These are phyloP conservation scores for Hyphodiscus sp. DNA, from an alignment of 2,329 filamentous ascomycete genomes.

Conservation along the genomic window DNA sequence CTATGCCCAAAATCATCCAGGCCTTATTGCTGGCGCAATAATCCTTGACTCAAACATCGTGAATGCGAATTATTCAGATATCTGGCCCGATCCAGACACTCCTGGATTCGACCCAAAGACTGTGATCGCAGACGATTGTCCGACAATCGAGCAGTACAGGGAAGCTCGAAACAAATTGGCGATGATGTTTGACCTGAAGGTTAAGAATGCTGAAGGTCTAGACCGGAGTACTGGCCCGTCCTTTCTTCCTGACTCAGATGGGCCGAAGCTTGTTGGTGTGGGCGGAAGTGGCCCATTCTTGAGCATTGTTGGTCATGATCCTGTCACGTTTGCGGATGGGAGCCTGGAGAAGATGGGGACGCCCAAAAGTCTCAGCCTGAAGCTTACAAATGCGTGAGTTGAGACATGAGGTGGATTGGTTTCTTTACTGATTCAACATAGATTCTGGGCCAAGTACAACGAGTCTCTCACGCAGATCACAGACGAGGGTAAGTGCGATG, in stretches of 20 bases:
- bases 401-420: neutral
- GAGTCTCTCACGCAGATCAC: conserved; percentile 26
- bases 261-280: conserved; percentile 24
- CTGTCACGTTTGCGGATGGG: conserved; percentile 26
- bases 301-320: conserved; percentile 29
- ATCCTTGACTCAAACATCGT: conserved; percentile 31
- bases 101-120: conserved; percentile 21
- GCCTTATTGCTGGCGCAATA: conserved; percentile 24
- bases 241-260: conserved; percentile 24
- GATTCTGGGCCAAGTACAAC: conserved; percentile 31
- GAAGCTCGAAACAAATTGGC: conserved; percentile 24
- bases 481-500: conserved; percentile 20
- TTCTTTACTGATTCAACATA: conserved; percentile 8
- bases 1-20: conserved; percentile 26
- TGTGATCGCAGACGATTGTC: conserved; percentile 22
- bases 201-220: conserved; percentile 28
- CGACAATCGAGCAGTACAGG: conserved; percentile 25
- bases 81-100: conserved; percentile 25
- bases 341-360: conserved; percentile 29
- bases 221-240: conserved; percentile 23
- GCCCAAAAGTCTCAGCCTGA: conserved; percentile 25
- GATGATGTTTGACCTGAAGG: conserved; percentile 25
- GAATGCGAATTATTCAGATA: conserved; percentile 27
- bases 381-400: conserved; percentile 30
- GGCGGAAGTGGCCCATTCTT: conserved; percentile 25